Conservation (phyloP, 2,329 filamentous ascomycete genomes). For the Paecilomyces sp. region DNA sequence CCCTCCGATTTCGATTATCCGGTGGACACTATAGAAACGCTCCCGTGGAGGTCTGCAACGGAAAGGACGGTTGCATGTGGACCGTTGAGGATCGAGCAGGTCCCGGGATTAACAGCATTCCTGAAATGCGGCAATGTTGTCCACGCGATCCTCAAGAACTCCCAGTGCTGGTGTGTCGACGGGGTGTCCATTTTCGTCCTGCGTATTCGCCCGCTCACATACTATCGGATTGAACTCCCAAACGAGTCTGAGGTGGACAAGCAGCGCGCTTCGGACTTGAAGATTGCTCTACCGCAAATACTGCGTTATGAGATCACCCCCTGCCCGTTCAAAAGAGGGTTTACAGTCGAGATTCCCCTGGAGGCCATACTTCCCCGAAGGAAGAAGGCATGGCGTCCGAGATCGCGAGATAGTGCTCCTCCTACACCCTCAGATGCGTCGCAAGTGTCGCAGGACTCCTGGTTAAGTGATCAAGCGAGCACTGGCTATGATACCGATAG, state of each 20-base stretch:
- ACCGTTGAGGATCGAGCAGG: slow-evolving; percentile 73
- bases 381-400: slow-evolving; percentile 63
- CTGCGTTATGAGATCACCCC: slow-evolving; percentile 81
- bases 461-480: slow-evolving; percentile 16
- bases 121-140: slow-evolving; percentile 77
- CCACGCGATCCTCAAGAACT: slow-evolving; percentile 80
- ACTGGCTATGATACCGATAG: slow-evolving; percentile 27
- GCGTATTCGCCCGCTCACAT: slow-evolving; percentile 73
- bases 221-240: slow-evolving; percentile 85
- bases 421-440: slow-evolving; percentile 10
- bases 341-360: slow-evolving; percentile 67
- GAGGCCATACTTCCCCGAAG: slow-evolving; percentile 57
- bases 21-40: slow-evolving; percentile 51
- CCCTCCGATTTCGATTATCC: slow-evolving; percentile 41
- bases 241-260: slow-evolving; percentile 57
- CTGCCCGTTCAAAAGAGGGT: slow-evolving; percentile 75
- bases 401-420: slow-evolving; percentile 36
- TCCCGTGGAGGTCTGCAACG: slow-evolving; percentile 67
- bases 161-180: slow-evolving; percentile 90
- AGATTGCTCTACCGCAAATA: slow-evolving; percentile 62
- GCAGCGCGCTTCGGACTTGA: slow-evolving; percentile 58
- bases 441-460: slow-evolving; percentile 9
- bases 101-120: slow-evolving; percentile 79
- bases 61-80: slow-evolving; percentile 80
- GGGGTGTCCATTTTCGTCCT: slow-evolving; percentile 79